Base-by-base conservation (phyloP, 2,329 filamentous ascomycete species). In the Trematosphaeria pertusa region DNA sequence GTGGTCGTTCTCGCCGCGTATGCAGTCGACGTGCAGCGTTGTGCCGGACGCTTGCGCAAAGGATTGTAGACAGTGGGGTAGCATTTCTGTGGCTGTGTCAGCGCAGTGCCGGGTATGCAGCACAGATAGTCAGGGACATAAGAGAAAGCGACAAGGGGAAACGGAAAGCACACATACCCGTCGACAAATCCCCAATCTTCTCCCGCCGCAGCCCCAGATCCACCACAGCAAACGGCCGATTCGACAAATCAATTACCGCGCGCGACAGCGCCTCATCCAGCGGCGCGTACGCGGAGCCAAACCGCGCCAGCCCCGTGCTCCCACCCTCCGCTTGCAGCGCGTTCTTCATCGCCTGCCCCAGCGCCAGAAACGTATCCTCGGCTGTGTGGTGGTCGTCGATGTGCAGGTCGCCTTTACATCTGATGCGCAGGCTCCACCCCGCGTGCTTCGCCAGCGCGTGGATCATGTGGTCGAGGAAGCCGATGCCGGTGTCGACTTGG, bases 351-450 rank as follows among this genome's bases (percentile, higher is more conserved):
- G 91, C 91, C 59, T 81, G 80, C 37, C 94, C 94, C 17, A 99
- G 85, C 11, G 93, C 91, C 58, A 99, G 87, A 76, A 90, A 97
- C 49, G 90, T 88, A 71, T 99, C 94, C 79, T 99, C 94, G 55
- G 92, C 88, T 7, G 93, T 97, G 82, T 99, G 94, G 78, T 99
- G 94, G 81, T 97, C 94, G 77, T 99, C 94, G 72, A 99, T 96
- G 78, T 96, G 89, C 42, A 97, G 77, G 75, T 99, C 94, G 43
- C 94, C 94, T 71, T 87, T 83, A 74, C 91, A 95, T 56, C 85
- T 80, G 46, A 99, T 78, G 22, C 85, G 85, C 61, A 99, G 75
- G 77, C 88, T 94, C 94, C 93, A 97, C 54, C 94, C 93, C 5
- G 89, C 86, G 75, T 99, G 94, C 76, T 99, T 97, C 39, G 94